Conservation (phyloP, 1,284 basidiomycete genomes). For the Cutaneotrichosporon sp. region DNA sequence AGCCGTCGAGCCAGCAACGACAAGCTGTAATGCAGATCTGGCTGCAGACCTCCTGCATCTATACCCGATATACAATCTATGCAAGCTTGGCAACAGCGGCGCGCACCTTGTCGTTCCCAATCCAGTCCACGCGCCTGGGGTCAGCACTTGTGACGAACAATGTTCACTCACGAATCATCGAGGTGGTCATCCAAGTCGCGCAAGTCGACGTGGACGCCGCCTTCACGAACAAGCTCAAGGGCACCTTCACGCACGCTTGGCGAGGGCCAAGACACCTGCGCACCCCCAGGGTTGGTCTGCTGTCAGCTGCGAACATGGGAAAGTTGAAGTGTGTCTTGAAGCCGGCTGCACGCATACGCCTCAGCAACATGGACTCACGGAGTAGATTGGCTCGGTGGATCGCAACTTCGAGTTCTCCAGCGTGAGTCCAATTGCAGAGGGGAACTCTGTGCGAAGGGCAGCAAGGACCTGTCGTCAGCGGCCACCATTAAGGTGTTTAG, state of each 20-base stretch:
- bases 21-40: too few species aligned
- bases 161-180: constrained; percentile 40
- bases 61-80: neutral
- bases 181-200: constrained; percentile 48
- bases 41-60: too few species aligned
- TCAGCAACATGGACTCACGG: constrained; percentile 15
- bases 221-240: constrained; percentile 25
- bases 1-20: too few species aligned
- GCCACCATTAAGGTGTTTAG: too few species aligned
- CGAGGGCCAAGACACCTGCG: constrained; percentile 5
- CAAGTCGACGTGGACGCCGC: constrained; percentile 26
- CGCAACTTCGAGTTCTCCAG: constrained; percentile 39
- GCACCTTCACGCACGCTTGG: constrained; percentile 18
- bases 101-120: constrained; percentile 4
- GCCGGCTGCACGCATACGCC: too few species aligned
- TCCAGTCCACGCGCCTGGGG: constrained; percentile 8
- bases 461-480: neutral
- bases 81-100: constrained; percentile 1
- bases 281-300: neutral
- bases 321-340: too few species aligned
- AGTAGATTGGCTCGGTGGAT: constrained; percentile 25
- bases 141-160: neutral
- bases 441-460: neutral
- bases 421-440: neutral
- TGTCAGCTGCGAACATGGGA: neutral